phyloP scores from a whole-genome alignment of 805 yeast species.

The Candida pseudofarinosa region DNA sequence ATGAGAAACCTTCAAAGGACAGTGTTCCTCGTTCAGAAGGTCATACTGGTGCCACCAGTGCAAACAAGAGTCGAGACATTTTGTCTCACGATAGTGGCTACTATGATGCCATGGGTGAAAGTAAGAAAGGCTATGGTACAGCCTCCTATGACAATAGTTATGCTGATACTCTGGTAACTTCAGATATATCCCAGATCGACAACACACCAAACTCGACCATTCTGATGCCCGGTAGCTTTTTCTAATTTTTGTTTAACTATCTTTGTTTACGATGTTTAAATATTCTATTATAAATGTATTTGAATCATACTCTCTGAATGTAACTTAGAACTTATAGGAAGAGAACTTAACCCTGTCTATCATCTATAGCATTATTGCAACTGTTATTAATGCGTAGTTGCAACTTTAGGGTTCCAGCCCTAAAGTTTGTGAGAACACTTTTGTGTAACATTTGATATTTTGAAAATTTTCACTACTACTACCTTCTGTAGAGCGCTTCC shows the following conservation, averaged over 20 bases:
- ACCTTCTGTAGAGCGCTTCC: not conserved
- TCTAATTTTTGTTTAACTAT: not conserved
- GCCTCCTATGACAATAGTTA: not conserved
- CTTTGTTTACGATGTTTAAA: not conserved
- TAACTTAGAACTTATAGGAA: too few relatives aligned
- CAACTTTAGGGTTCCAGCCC: constrained; percentile 2
- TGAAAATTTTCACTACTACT: constrained; percentile 4
- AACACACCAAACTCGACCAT: not conserved
- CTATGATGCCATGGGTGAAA: too few relatives aligned
- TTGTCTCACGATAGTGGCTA: too few relatives aligned
- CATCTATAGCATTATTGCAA: too few relatives aligned
- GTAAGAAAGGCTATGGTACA: not conserved
- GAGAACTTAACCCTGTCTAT: too few relatives aligned
- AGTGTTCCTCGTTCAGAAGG: not conserved
- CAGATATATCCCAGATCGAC: not conserved
- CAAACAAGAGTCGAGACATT: too few relatives aligned
- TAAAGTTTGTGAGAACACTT: not conserved
- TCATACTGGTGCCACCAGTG: not conserved
- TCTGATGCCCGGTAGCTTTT: constrained; percentile 1
- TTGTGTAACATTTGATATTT: constrained; percentile 1
- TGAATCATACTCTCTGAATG: too few relatives aligned
- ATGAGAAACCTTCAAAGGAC: not conserved
- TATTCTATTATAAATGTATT: not conserved
- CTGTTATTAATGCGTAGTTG: too few relatives aligned
- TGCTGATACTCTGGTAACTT: not conserved